Base-by-base conservation (phyloP, 768 basidiomycete genomes). In the Pleurotus pulmonarius region DNA sequence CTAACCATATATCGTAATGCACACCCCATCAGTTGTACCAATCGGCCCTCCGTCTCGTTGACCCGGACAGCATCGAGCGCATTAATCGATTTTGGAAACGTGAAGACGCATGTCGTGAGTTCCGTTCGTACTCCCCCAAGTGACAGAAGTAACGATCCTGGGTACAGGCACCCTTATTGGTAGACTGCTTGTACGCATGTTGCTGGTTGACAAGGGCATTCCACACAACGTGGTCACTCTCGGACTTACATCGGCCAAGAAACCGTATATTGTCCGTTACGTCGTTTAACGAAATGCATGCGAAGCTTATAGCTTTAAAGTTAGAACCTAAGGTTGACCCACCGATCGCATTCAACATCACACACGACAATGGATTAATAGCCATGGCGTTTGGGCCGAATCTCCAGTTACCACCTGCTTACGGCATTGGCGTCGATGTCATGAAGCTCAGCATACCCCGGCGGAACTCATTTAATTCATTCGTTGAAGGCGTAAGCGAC, bases 291-390 rank as follows among this genome's bases (percentile, higher is more conserved):
- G 37, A 37, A 25, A 18, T 18, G 18, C 20, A 26, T 22, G 9
- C 39, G n/a, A 45, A 29, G 26, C 4, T 29, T 40, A 26, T 56
- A 12, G 40, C 20, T 13, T 5, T 40, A 54, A 39, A 48, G 37
- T 7, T 38, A n/a, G 55, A n/a, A 5, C 72, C 76, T 22, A 69
- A 63, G 12, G 51, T 79, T 58, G 64, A 77, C 57, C 80, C 80
- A n/a, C 78, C 83, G 2, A 75, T 94, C 43, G 88, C 79, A 0
- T 94, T 82, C 74, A 94, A 94, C 66, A 75, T 94, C 52, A 83
- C 91, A 18, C 92, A 94, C 65, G 92, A 94, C 67, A 87, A 85
- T 63, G 79, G 77, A 2, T 64, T 89, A 22, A 74, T 94, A 55
- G 88, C 81, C 12, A 83, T 94, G 80, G 87, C 80, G 3, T 81